Evolutionary conservation across 148 eudicot genomes (phyloP).

Genomic region (Hydrangea macrophylla): DNA sequence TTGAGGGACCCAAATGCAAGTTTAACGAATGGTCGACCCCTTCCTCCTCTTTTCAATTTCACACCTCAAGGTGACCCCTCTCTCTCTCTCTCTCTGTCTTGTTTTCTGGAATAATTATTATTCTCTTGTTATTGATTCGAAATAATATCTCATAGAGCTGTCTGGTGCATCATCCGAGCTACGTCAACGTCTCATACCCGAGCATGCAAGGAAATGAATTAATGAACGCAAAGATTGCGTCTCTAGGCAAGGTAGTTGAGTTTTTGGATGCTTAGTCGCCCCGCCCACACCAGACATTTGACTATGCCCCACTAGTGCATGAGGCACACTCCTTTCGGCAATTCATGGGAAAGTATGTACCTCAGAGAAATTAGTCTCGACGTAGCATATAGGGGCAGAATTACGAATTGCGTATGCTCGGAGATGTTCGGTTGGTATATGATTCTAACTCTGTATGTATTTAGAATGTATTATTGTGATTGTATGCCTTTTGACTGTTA

Average conservation of each 20-base stretch:
- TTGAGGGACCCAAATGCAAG: slow-evolving; percentile 71
- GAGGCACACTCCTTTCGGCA: slow-evolving; percentile 1
- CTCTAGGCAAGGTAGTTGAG: slow-evolving; percentile 10
- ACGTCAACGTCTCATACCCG: slow-evolving; percentile 62
- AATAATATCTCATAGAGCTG: slow-evolving; percentile 55
- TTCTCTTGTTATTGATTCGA: slow-evolving; percentile 11
- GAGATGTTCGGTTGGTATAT: slow-evolving; percentile 2
- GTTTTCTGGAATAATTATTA: background rate
- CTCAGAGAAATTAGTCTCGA: background rate
- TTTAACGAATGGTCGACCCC: slow-evolving; percentile 71
- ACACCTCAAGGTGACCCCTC: slow-evolving; percentile 63
- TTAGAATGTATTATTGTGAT: too few relatives aligned
- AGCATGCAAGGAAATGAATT: slow-evolving; percentile 42
- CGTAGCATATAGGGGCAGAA: background rate
- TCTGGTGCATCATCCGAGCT: slow-evolving; percentile 63
- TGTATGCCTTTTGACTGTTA: background rate
- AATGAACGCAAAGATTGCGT: background rate
- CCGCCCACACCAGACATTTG: background rate
- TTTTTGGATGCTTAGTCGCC: slow-evolving; percentile 14
- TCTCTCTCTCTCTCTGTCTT: background rate
- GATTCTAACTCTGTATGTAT: background rate
- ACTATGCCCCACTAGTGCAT: background rate
- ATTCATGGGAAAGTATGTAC: background rate
- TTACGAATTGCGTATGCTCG: background rate
- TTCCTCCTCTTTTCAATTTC: slow-evolving; percentile 81